phyloP scores from a whole-genome alignment of 257 asterid genomes.

The Solanum stenotomum region DNA sequence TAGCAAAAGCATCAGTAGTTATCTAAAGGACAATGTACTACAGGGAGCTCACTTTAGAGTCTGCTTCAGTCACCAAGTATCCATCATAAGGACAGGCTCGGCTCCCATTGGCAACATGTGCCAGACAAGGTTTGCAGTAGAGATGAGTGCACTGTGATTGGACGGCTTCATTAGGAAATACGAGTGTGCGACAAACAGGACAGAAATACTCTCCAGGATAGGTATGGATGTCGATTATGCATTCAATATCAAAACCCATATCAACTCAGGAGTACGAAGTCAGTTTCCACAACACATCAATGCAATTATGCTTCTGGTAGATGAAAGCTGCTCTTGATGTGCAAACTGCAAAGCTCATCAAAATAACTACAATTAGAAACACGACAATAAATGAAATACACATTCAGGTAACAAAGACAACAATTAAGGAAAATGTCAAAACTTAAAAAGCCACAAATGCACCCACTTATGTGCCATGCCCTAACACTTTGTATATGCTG shows the following conservation, averaged over 20 bases:
- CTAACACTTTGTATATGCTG: neutral
- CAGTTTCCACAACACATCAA: conserved; percentile 6
- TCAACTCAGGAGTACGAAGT: neutral
- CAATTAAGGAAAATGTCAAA: neutral
- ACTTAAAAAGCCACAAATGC: neutral
- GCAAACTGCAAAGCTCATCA: neutral
- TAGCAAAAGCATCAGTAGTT: neutral
- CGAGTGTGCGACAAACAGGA: conserved; percentile 94
- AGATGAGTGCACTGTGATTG: conserved; percentile 90
- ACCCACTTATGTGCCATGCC: neutral
- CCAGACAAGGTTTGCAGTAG: conserved; percentile 87
- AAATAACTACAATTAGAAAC: neutral
- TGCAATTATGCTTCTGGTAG: neutral
- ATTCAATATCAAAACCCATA: conserved; percentile 93
- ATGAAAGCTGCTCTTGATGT: neutral
- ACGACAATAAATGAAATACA: neutral
- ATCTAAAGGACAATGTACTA: neutral
- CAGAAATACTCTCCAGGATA: conserved; percentile 94
- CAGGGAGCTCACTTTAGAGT: conserved; percentile 57
- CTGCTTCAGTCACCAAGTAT: conserved; percentile 73
- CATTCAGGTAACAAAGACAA: neutral
- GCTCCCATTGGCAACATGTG: conserved; percentile 62
- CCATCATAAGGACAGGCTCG: conserved; percentile 96
- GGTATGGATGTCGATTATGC: conserved; percentile 66
- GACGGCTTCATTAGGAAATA: conserved; percentile 78